Base-by-base conservation (phyloP, 2,329 filamentous ascomycete genomes). In the Tricladium varicosporioides region DNA sequence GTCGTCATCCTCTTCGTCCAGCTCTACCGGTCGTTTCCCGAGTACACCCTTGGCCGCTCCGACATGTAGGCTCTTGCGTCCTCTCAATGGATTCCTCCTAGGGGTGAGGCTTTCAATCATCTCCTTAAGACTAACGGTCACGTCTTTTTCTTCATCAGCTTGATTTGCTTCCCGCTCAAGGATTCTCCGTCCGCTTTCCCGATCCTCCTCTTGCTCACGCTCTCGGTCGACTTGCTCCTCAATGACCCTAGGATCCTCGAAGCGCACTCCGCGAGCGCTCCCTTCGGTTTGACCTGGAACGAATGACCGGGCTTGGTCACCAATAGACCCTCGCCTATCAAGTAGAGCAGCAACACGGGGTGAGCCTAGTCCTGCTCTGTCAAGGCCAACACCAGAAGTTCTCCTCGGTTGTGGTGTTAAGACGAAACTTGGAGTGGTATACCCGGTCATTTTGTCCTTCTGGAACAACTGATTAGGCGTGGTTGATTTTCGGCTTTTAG, bases 91-190 rank as follows among this genome's bases (percentile, higher is more conserved):
- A 53, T 83, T 86, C 70, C 91, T 90, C 72, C 89, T 90, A 0
- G 90, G 89, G 19, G 88, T 91, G 60, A 93, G 77, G 56, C 84
- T 88, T 59, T 88, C 81, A 59, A 93, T 93, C 82, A 91, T 87
- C 61, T 91, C 87, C 60, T 84, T 88, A 45, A 93, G 74, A 60
- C 84, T 90, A 36, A 85, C 72, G 0, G 87, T 88, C 2, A 76
- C 78, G 61, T 90, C 87, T 48, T 78, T 80, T 33, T 85, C 82
- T 36, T 81, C 79, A 27, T 75, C 73, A 15, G 69, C 72, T 51
- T 75, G 72, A 64, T 81, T 72, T 5, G 74, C 76, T 63, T 82
- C 80, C 32, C 79, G 76, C 64, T 84, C 78, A 16, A 82, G 73
- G 46, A 82, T 79, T 48, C 74, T 78, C n/a, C 80, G 78, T 9